Conservation (phyloP, 2,329 filamentous ascomycete species). For the Talaromyces rugulosus region DNA sequence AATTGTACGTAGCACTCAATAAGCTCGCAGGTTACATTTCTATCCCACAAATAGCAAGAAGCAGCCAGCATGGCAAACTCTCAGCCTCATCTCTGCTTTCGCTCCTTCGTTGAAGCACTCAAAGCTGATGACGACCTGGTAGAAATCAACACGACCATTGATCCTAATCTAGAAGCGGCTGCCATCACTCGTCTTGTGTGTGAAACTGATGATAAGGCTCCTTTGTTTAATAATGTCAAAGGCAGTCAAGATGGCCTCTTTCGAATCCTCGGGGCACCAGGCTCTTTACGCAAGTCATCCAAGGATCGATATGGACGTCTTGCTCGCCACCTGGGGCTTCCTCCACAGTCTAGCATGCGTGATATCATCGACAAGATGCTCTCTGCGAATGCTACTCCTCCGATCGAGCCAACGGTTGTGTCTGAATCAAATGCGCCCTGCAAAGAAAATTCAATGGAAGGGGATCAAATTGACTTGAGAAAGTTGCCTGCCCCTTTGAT, state of each 20-base stretch:
- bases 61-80: background rate
- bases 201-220: conserved; percentile 46
- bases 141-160: conserved; percentile 39
- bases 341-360: conserved; percentile 32
- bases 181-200: conserved; percentile 46
- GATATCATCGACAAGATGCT: conserved; percentile 43
- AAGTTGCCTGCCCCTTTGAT: conserved; percentile 41
- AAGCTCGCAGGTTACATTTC: background rate
- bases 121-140: conserved; percentile 37
- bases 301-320: conserved; percentile 39
- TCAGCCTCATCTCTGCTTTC: conserved; percentile 33
- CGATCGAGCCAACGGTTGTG: conserved; percentile 31
- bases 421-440: conserved; percentile 28
- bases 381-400: conserved; percentile 27
- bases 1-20: background rate
- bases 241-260: conserved; percentile 45
- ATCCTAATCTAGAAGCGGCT: conserved; percentile 44
- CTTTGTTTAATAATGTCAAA: conserved; percentile 51
- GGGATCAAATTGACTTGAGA: conserved; percentile 41
- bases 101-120: conserved; percentile 40
- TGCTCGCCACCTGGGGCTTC: conserved; percentile 40
- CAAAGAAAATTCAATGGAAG: conserved; percentile 40
- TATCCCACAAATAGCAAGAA: background rate
- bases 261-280: conserved; percentile 46
- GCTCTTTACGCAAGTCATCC: conserved; percentile 30